phyloP scores from a whole-genome alignment of 805 yeast genomes.

The Sugiyamaella valdiviana region DNA sequence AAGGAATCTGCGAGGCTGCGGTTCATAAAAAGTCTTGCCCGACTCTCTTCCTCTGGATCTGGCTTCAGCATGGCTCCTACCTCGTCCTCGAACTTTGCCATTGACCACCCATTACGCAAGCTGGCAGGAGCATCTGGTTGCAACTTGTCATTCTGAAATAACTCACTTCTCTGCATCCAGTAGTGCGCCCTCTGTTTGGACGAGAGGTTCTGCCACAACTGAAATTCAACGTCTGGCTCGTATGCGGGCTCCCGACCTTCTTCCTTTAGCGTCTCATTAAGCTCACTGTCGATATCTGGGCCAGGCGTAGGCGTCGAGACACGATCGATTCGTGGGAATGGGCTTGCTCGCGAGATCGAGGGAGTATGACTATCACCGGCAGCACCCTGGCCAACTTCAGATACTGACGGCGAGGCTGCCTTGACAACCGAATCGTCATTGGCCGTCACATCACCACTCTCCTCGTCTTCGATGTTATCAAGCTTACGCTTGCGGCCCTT shows the following conservation, averaged over 20 bases:
- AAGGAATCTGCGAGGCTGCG: constrained; percentile 17
- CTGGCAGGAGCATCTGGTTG: constrained; percentile 66
- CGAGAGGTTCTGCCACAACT: constrained; percentile 78
- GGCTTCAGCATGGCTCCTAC: constrained; percentile 22
- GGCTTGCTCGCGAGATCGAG: constrained; percentile 5
- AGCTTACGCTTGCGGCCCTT: constrained; percentile 26
- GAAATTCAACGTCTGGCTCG: constrained; percentile 59
- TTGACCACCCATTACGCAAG: constrained; percentile 55
- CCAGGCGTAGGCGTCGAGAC: constrained; percentile 10
- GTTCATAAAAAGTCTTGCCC: constrained; percentile 14
- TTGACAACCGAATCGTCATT: background rate
- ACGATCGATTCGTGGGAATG: background rate
- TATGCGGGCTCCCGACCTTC: constrained; percentile 12
- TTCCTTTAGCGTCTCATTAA: constrained; percentile 9
- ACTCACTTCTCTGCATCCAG: constrained; percentile 57
- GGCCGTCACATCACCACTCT: constrained; percentile 2
- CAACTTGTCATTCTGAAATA: constrained; percentile 55
- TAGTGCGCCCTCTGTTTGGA: constrained; percentile 73
- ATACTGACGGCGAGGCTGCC: background rate
- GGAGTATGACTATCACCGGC: constrained; percentile 4
- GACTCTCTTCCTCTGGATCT: constrained; percentile 8
- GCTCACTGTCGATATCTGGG: constrained; percentile 15
- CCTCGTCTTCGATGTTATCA: constrained; percentile 18
- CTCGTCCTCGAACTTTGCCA: constrained; percentile 48
- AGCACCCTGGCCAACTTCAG: background rate